Evolutionary conservation across 2,329 filamentous ascomycete species (phyloP).

Genomic region (Arthrobotrys iridis): DNA sequence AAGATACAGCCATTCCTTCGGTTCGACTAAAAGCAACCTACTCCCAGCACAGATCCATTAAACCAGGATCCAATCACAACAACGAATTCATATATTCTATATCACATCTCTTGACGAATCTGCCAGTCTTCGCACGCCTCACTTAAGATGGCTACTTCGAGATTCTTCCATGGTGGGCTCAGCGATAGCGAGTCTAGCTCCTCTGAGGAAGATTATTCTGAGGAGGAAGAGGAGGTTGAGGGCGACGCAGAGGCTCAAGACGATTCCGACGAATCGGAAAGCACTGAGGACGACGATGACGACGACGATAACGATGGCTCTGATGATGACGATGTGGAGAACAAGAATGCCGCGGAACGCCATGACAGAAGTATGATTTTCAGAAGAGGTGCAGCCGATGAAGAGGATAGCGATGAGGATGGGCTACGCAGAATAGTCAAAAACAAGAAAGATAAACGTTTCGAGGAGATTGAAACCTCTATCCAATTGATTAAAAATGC

Average conservation of each 20-base stretch:
- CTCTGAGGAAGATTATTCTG: slow-evolving; percentile 92
- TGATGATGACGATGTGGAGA: slow-evolving; percentile 68
- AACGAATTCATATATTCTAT: neutral
- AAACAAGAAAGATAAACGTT: slow-evolving; percentile 97
- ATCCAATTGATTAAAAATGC: slow-evolving; percentile 95
- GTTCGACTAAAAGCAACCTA: slow-evolving; percentile 14
- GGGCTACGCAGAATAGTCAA: slow-evolving; percentile 88
- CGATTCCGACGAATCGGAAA: slow-evolving; percentile 52
- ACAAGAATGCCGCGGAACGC: slow-evolving; percentile 64
- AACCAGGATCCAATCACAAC: neutral
- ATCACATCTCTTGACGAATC: neutral
- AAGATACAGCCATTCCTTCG: slow-evolving; percentile 4
- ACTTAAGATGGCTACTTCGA: slow-evolving; percentile 73
- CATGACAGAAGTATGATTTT: slow-evolving; percentile 82
- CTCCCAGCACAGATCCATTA: neutral
- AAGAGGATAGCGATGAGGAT: slow-evolving; percentile 83
- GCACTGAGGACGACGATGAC: slow-evolving; percentile 62
- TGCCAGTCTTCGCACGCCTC: neutral
- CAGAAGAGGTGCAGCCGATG: slow-evolving; percentile 80
- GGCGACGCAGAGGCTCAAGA: slow-evolving; percentile 61
- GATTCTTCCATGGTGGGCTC: slow-evolving; percentile 91
- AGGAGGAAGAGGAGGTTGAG: slow-evolving; percentile 74
- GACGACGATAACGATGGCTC: slow-evolving; percentile 68
- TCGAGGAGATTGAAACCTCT: slow-evolving; percentile 89
- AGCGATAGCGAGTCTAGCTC: slow-evolving; percentile 97